Evolutionary conservation across 768 basidiomycete species (phyloP).

Genomic region (Suillus luteus): DNA sequence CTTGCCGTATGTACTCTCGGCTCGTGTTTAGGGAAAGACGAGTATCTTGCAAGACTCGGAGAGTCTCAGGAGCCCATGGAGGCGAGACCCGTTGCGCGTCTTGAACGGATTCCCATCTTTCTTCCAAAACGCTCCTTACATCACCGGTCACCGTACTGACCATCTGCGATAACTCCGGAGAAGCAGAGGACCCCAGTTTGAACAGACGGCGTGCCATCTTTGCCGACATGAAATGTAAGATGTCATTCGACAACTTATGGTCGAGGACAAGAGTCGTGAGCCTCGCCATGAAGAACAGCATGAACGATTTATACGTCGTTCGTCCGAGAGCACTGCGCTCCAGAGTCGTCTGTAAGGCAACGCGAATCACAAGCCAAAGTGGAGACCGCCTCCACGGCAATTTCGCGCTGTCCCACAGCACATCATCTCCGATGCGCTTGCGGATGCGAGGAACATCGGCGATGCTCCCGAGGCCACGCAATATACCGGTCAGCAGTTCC

Average conservation of each 20-base stretch:
- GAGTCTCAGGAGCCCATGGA: conserved; percentile 31
- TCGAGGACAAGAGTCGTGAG: conserved; percentile 16
- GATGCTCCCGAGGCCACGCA: conserved; percentile 39
- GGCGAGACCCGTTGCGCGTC: conserved; percentile 26
- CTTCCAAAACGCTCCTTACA: conserved; percentile 28
- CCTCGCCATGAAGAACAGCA: conserved; percentile 31
- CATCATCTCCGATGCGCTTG: conserved; percentile 51
- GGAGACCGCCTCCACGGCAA: conserved; percentile 53
- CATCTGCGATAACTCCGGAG: conserved; percentile 19
- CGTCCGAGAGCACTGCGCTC: conserved; percentile 17
- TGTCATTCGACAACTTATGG: conserved; percentile 28
- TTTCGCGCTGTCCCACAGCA: conserved; percentile 40
- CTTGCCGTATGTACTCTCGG: conserved; percentile 29
- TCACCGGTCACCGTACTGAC: conserved; percentile 16
- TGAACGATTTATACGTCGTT: conserved; percentile 35
- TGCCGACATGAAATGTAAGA: conserved; percentile 38
- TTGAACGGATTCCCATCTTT: conserved; percentile 40
- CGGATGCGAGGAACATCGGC: conserved; percentile 30
- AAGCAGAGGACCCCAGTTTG: conserved; percentile 34
- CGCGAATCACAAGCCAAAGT: conserved; percentile 51
- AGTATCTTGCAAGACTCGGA: conserved; percentile 34
- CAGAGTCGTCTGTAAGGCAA: conserved; percentile 44
- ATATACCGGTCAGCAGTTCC: conserved; percentile 48
- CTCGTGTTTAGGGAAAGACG: conserved; percentile 35
- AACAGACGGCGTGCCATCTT: conserved; percentile 41